phyloP scores from a whole-genome alignment of 2,329 filamentous ascomycete species.

The Fusarium sp. region DNA sequence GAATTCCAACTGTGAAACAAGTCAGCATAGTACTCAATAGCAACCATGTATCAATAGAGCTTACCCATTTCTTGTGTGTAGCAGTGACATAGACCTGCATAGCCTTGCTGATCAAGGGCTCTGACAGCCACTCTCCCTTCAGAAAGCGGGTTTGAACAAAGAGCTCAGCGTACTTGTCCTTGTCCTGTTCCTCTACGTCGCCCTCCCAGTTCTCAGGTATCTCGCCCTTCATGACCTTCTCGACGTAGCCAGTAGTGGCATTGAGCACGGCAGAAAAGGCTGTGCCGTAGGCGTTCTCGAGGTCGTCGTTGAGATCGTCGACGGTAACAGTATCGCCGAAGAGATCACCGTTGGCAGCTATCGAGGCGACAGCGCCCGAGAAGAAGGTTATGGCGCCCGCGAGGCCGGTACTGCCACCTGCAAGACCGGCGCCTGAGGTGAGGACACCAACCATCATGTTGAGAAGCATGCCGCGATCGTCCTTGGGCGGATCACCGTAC shows the following conservation, averaged over 20 bases:
- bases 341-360: background rate
- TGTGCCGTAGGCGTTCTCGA: conserved; percentile 14
- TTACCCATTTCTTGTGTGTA: conserved; percentile 8
- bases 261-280: conserved; percentile 13
- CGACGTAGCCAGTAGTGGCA: conserved; percentile 7
- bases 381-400: conserved; percentile 12
- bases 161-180: background rate
- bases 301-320: conserved; percentile 8
- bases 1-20: background rate
- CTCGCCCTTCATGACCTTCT: background rate
- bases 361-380: conserved; percentile 3
- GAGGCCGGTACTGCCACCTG: background rate
- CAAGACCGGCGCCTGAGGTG: conserved; percentile 4
- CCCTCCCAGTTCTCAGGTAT: background rate
- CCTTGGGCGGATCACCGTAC: conserved; percentile 11
- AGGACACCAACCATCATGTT: conserved; percentile 31
- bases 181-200: background rate
- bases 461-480: conserved; percentile 15
- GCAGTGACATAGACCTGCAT: background rate
- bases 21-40: background rate
- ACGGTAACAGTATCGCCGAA: background rate
- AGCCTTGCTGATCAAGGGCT: conserved; percentile 3
- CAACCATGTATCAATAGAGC: background rate
- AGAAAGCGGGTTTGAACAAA: conserved; percentile 1
- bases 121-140: conserved; percentile 13